These are phyloP conservation scores for Trametes gibbosa DNA, from an alignment of 768 basidiomycete genomes.

Conservation along the genomic window DNA sequence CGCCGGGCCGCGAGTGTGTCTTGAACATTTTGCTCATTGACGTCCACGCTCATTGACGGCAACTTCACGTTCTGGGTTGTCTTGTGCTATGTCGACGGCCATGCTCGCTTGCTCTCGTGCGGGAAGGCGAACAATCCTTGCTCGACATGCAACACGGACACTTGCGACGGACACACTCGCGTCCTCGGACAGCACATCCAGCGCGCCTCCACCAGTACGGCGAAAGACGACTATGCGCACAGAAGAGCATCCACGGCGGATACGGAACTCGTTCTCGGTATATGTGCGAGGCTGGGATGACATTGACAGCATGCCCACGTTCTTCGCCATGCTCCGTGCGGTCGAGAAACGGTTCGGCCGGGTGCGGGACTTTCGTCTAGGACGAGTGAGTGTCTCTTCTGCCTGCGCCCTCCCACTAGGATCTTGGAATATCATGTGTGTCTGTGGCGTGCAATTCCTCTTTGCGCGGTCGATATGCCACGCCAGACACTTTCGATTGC, in stretches of 20 bases:
- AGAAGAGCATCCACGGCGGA: not conserved
- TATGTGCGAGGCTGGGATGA: conserved; percentile 40
- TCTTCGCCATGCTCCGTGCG: conserved; percentile 48
- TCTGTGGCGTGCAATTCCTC: no score
- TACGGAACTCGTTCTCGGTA: conserved; percentile 15
- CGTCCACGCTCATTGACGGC: not conserved
- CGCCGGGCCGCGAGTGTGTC: not conserved
- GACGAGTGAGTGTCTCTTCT: conserved; percentile 23
- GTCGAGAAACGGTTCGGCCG: conserved; percentile 41
- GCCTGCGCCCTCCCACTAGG: not conserved
- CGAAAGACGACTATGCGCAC: not conserved
- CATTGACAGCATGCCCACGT: conserved; percentile 47
- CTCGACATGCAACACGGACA: conserved; percentile 2
- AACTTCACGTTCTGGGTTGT: not conserved
- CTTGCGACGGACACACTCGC: conserved; percentile 2
- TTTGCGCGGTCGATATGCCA: no score
- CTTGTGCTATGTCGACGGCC: not conserved
- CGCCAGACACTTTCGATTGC: no score
- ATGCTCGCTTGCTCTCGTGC: not conserved
- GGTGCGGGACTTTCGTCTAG: conserved; percentile 16
- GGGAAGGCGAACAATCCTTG: not conserved
- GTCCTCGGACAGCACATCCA: not conserved
- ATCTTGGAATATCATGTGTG: not conserved
- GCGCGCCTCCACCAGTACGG: not conserved
- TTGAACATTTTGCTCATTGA: not conserved